Percentiles rank a stretch among this genome's conserved stretches.
These are phyloP conservation scores for Citrus cavaleriei DNA, from an alignment of 345 rosid species.

Conservation along the genomic window DNA sequence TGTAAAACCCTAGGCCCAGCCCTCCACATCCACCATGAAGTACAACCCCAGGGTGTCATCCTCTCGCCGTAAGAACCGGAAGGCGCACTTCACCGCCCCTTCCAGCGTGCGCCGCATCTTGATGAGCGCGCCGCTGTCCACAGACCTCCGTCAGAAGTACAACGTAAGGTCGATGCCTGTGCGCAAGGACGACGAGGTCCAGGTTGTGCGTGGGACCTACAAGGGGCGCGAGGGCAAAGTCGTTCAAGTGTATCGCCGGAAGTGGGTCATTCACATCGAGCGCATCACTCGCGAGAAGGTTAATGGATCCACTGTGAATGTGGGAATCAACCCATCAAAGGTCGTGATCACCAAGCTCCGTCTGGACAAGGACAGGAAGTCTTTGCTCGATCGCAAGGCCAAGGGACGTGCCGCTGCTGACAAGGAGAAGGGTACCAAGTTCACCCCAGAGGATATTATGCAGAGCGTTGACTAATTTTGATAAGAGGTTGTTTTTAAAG, in stretches of 20 bases:
- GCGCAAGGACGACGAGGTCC: constrained; percentile 82
- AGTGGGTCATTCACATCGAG: constrained; percentile 87
- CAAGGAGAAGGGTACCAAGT: constrained; percentile 79
- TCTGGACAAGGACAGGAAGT: constrained; percentile 72
- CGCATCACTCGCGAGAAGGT: constrained; percentile 80
- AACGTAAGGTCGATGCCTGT: constrained; percentile 78
- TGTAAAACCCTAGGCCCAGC: not conserved
- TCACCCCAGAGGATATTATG: constrained; percentile 74
- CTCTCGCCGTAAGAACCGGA: constrained; percentile 77
- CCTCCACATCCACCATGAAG: constrained; percentile 39
- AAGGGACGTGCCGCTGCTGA: constrained; percentile 76
- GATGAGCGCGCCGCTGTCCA: constrained; percentile 69
- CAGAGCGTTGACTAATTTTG: constrained; percentile 55
- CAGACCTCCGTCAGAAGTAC: constrained; percentile 74
- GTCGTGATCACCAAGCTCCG: constrained; percentile 69
- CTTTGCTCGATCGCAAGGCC: constrained; percentile 69
- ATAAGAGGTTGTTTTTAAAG: not conserved
- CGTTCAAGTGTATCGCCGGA: constrained; percentile 69
- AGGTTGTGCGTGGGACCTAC: constrained; percentile 76
- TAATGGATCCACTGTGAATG: constrained; percentile 76
- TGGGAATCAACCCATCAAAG: constrained; percentile 71
- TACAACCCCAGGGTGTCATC: constrained; percentile 70
- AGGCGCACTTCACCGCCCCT: constrained; percentile 72
- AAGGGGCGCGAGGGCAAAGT: constrained; percentile 85
- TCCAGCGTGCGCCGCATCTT: constrained; percentile 69